A percentile compares a stretch with the other conserved stretches of the same genome.
Evolutionary conservation across 257 asterid genomes (phyloP).

Genomic region (Solanum tarijense): DNA sequence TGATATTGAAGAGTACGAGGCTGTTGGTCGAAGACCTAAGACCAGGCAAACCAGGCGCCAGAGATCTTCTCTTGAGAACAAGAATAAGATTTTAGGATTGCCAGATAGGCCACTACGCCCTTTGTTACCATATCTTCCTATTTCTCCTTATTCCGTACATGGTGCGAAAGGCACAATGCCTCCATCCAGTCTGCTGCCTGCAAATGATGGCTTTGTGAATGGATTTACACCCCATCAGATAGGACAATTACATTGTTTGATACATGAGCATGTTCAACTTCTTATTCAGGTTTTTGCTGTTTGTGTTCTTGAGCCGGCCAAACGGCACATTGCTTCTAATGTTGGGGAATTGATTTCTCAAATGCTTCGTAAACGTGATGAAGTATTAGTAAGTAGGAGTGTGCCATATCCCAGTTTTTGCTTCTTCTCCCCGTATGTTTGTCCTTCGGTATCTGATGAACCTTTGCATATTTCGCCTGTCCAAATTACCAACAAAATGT

Average conservation of each 20-base stretch:
- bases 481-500: slow-evolving; percentile 16
- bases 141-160: slow-evolving; percentile 31
- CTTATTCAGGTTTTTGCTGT: slow-evolving; percentile 83
- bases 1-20: slow-evolving; percentile 26
- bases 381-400: slow-evolving; percentile 49
- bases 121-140: slow-evolving; percentile 55
- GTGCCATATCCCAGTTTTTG: slow-evolving; percentile 68
- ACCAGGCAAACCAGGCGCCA: slow-evolving; percentile 67
- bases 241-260: slow-evolving; percentile 83
- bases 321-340: slow-evolving; percentile 47
- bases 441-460: slow-evolving; percentile 53
- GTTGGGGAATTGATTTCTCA: slow-evolving; percentile 58
- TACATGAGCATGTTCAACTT: slow-evolving; percentile 90
- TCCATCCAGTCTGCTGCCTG: slow-evolving; percentile 28
- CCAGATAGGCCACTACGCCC: slow-evolving; percentile 66
- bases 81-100: slow-evolving; percentile 41
- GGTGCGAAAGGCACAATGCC: slow-evolving; percentile 35
- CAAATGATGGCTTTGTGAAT: slow-evolving; percentile 41
- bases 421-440: slow-evolving; percentile 58
- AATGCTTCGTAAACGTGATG: slow-evolving; percentile 42
- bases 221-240: slow-evolving; percentile 87
- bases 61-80: slow-evolving; percentile 32
- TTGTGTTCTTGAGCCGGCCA: slow-evolving; percentile 71
- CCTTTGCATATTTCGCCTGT: slow-evolving; percentile 23
- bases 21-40: slow-evolving; percentile 30